These are phyloP conservation scores for Rhynchospora tenuis DNA, from an alignment of 176 grass and related monocot species.

Conservation along the genomic window DNA sequence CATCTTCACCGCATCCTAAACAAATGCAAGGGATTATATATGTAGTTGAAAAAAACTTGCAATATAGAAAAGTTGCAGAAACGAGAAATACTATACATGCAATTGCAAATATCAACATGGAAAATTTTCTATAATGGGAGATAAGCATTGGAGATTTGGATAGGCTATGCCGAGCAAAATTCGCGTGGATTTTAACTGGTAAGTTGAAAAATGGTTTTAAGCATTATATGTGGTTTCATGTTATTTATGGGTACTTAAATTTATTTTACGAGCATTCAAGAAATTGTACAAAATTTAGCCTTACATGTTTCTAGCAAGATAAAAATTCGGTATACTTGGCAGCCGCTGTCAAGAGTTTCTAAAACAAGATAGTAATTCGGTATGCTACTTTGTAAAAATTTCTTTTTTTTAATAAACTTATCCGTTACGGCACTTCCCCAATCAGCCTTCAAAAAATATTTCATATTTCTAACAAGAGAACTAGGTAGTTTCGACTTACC, in stretches of 20 bases:
- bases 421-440: too few species aligned
- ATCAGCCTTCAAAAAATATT: too few species aligned
- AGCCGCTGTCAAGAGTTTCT: too few species aligned
- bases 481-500: conserved; percentile 17
- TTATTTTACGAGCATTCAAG: neutral
- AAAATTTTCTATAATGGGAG: neutral
- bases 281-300: neutral
- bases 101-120: neutral
- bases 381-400: too few species aligned
- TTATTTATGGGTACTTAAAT: neutral
- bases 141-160: neutral
- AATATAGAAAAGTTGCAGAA: neutral
- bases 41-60: neutral
- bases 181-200: neutral
- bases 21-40: neutral
- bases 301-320: neutral
- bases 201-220: neutral
- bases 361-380: too few species aligned
- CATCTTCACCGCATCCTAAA: conserved; percentile 17
- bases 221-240: neutral
- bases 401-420: too few species aligned
- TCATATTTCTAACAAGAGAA: neutral
- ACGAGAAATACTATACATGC: neutral
- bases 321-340: too few species aligned
- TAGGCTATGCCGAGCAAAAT: too few species aligned